Conservation (phyloP, 805 yeast genomes). For the Cyberlindnera xylosilytica region DNA sequence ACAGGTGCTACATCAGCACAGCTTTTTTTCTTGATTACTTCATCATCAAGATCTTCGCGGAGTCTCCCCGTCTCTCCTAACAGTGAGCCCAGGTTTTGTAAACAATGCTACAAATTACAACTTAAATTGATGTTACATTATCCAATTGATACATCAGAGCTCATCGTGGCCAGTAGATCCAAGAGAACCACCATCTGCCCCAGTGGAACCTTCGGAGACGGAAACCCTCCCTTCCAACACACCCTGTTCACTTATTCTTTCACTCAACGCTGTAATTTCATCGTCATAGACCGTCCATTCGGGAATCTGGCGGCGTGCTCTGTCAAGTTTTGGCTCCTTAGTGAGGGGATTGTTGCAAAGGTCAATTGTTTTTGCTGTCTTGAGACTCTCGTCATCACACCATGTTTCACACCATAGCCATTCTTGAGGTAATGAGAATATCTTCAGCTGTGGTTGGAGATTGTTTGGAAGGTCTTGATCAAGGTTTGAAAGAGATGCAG, state of each 20-base stretch:
- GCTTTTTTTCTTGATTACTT: no score
- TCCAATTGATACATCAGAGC: not conserved
- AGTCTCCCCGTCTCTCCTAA: no score
- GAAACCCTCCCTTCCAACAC: not conserved
- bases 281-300: conserved; percentile 73
- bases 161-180: not conserved
- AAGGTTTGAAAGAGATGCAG: conserved; percentile 72
- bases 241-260: not conserved
- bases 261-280: conserved; percentile 39
- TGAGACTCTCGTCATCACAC: conserved; percentile 66
- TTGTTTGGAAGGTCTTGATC: conserved; percentile 96
- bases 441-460: conserved; percentile 64
- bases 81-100: no score
- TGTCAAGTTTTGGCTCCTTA: conserved; percentile 71
- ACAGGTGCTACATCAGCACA: no score
- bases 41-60: no score
- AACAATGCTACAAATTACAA: no score
- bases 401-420: conserved; percentile 96
- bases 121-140: not conserved
- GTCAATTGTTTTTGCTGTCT: conserved; percentile 73
- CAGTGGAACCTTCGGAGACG: no score
- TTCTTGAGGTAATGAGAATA: conserved; percentile 71
- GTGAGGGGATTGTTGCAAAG: conserved; percentile 82
- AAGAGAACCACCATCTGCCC: not conserved
- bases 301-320: conserved; percentile 72